Base-by-base conservation (phyloP, 2,329 filamentous ascomycete species). In the Dothideomycetidae sp. region DNA sequence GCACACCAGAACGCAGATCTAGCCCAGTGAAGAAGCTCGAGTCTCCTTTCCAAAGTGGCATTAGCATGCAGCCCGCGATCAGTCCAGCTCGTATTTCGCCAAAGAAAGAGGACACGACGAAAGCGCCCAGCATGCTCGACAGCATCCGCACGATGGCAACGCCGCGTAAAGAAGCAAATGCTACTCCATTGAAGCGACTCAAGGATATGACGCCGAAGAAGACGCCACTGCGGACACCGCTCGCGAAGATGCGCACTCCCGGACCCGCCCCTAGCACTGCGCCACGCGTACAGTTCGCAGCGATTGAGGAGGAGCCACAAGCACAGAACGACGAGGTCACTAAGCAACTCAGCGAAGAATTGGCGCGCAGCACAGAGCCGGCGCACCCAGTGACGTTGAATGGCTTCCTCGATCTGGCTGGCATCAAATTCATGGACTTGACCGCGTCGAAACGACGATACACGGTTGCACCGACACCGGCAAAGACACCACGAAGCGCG, bases 391-490 rank as follows among this genome's bases (percentile, higher is more conserved):
- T 57, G 1, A 80, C 86, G 31, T 67, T 98, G 3, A 84, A 93
- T 48, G 81, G 93, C 37, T 98, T 98, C 59, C 63, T 98, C 31
- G 83, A 92, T 44, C 77, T 93, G 75, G 94, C 88, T 2, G 92
- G 83, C 42, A 93, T 98, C 50, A 82, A 86, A 37, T 98, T 98
- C 61, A 94, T 98, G 81, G 90, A 98, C 54, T 67, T 98, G 34
- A 93, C 80, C n/a, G 93, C 88, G 0, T 94, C 86, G 1, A 96
- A 96, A 56, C 71, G 88, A 47, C 73, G 90, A 39, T 81, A 92
- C 49, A 96, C 88, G 0, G 75, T 79, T 31, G 79, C 73, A 2
- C 76, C 10, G 47, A 61, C 48, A 55, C 63, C 37, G 50, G 53
- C 50, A 9, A 54, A 52, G 30, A 26, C 21, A 7, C 21, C 21